Base-by-base conservation (phyloP, 176 grass and related monocot genomes). In the Paspalum vaginatum region DNA sequence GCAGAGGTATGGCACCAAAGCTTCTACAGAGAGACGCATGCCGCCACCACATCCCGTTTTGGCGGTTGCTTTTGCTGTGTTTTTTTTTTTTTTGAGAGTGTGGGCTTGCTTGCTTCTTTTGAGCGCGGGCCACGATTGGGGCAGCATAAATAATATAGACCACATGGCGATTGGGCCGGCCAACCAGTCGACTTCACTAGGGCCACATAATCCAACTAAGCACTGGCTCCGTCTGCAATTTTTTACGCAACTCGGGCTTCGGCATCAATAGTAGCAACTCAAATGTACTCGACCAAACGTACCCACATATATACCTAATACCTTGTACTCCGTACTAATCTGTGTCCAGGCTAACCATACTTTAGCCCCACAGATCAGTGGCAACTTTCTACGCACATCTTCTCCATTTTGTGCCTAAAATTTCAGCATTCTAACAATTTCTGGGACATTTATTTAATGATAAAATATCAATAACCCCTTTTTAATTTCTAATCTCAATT, bases 291-390 rank as follows among this genome's bases (percentile, higher is more conserved):
- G 8, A 37, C 5, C 5, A 47, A 17, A 59, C 3, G 1, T 48
- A 70, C 22, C 5, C 9, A 0, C 5, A 1, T n/a, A n/a, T n/a
- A n/a, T n/a, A n/a, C n/a, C n/a, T n/a, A n/a, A n/a, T n/a, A n/a
- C n/a, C n/a, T n/a, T n/a, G n/a, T n/a, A n/a, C n/a, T n/a, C n/a
- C n/a, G n/a, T n/a, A n/a, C n/a, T n/a, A n/a, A n/a, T 17, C 32
- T 2, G 32, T 32, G 32, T 52, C 1, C 1, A 44, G 53, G 0
- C 44, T 1, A 13, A 9, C 1, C 1, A 2, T 16, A 0, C 0
- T 0, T 1, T 4, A 0, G 43, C 0, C n/a, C 78, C 37, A 11
- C 5, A 17, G n/a, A 38, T 80, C 68, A 74, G 17, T 9, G 3
- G 0, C 0, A 4, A 12, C 17, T 5, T 15, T 47, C 10, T 13